Conservation (phyloP, 805 yeast genomes). For the Trichomonascus vanleenenianus region DNA sequence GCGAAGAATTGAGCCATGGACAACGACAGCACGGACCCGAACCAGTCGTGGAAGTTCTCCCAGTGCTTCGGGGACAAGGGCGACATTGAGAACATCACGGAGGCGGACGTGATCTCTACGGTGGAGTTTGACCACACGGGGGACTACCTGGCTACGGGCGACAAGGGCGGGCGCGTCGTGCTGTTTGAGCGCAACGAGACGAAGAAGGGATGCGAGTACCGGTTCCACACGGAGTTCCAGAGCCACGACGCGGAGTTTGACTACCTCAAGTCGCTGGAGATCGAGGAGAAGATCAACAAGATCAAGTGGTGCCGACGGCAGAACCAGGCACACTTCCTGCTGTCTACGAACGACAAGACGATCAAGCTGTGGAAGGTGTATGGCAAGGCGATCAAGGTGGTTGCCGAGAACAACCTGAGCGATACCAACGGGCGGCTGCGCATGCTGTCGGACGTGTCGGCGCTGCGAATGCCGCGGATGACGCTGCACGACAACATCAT, state of each 20-base stretch:
- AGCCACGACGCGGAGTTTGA: constrained; percentile 98
- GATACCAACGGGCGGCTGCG: constrained; percentile 30
- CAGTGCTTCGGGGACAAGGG: constrained; percentile 99
- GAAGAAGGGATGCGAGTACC: constrained; percentile 79
- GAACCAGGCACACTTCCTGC: constrained; percentile 81
- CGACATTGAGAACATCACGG: constrained; percentile 90
- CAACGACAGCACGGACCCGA: constrained; percentile 21
- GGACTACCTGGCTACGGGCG: constrained; percentile 95
- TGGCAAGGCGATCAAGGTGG: constrained; percentile 87
- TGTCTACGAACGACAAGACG: constrained; percentile 96
- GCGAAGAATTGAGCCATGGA: constrained; percentile 3
- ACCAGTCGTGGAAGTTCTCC: constrained; percentile 69
- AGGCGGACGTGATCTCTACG: constrained; percentile 93
- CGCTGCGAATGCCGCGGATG: constrained; percentile 74
- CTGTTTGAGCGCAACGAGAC: constrained; percentile 80
- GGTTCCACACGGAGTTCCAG: constrained; percentile 94
- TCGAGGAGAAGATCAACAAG: constrained; percentile 96
- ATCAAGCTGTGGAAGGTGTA: constrained; percentile 94
- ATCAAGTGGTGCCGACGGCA: constrained; percentile 91
- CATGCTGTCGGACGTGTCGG: constrained; percentile 24
- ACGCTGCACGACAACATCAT: constrained; percentile 92
- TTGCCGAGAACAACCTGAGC: constrained; percentile 78
- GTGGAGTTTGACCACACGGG: constrained; percentile 96
- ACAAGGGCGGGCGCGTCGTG: constrained; percentile 96
- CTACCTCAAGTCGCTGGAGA: constrained; percentile 89